These are phyloP conservation scores for Phytophthora palmivora DNA, from an alignment of 352 stramenopile genomes.

Conservation along the genomic window DNA sequence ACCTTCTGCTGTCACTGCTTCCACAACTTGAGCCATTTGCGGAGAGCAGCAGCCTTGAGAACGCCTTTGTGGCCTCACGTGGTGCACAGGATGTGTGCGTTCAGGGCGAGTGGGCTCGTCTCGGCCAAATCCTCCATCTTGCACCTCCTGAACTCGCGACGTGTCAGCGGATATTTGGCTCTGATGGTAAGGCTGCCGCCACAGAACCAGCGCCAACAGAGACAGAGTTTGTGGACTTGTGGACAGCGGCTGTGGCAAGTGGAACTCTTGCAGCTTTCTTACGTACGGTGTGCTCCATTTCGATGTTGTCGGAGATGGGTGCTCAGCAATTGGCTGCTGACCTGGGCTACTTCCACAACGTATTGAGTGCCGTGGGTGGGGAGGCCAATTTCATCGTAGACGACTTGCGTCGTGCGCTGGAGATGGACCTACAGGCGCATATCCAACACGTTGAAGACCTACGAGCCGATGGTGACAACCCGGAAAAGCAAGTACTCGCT, in stretches of 20 bases:
- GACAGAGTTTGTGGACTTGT: conserved; percentile 78
- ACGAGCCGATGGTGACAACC: conserved; percentile 27
- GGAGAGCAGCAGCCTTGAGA: conserved; percentile 67
- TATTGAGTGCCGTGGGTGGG: conserved; percentile 73
- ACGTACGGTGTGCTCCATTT: conserved; percentile 60
- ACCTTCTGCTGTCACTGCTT: conserved; percentile 79
- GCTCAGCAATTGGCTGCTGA: conserved; percentile 71
- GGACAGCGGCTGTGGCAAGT: conserved; percentile 73
- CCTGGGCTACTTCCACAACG: conserved; percentile 83
- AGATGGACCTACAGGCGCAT: conserved; percentile 42
- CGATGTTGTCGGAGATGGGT: conserved; percentile 62
- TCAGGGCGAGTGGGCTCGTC: conserved; percentile 53
- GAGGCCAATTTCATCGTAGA: conserved; percentile 65
- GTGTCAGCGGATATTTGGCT: conserved; percentile 59
- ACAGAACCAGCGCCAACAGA: conserved; percentile 31
- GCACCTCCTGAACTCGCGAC: conserved; percentile 45
- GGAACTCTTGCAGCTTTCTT: conserved; percentile 67
- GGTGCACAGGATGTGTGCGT: conserved; percentile 58
- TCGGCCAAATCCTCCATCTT: conserved; percentile 60
- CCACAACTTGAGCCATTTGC: conserved; percentile 86
- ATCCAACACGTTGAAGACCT: conserved; percentile 42
- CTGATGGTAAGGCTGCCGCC: conserved; percentile 12
- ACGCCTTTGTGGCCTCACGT: conserved; percentile 61
- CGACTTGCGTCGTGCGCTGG: conserved; percentile 52
- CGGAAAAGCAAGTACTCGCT: conserved; percentile 42